phyloP scores from a whole-genome alignment of 1,284 basidiomycete species.

The Hypsizygus ulmarius region DNA sequence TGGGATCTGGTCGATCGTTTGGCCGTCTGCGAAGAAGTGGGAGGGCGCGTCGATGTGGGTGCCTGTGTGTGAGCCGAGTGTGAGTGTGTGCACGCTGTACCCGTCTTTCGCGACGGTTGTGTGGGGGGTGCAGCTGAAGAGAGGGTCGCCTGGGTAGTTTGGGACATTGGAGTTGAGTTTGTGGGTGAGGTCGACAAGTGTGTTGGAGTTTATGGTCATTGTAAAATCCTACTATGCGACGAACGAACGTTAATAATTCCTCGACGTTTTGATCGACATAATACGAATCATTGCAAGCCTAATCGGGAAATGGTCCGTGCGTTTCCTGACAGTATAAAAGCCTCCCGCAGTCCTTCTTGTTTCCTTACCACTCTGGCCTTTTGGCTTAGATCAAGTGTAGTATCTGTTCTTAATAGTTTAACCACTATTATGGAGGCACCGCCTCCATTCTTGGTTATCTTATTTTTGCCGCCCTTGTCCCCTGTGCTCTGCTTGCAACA shows the following conservation, averaged over 20 bases:
- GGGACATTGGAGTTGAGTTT: slow-evolving; percentile 38
- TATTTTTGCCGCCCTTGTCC: slow-evolving; percentile 15
- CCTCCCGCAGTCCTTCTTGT: background rate
- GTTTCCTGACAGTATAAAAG: slow-evolving; percentile 24
- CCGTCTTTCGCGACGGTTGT: slow-evolving; percentile 44
- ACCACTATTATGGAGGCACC: slow-evolving; percentile 45
- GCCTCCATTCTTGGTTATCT: slow-evolving; percentile 19
- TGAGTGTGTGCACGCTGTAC: slow-evolving; percentile 47
- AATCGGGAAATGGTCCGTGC: slow-evolving; percentile 30
- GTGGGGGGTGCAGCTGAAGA: slow-evolving; percentile 36
- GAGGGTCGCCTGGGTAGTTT: slow-evolving; percentile 57
- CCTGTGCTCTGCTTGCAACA: slow-evolving; percentile 16
- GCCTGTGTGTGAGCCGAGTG: slow-evolving; percentile 58
- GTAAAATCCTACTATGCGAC: background rate
- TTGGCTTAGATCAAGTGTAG: slow-evolving; percentile 97
- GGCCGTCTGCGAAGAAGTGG: slow-evolving; percentile 58
- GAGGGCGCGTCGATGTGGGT: slow-evolving; percentile 76
- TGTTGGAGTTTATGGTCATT: slow-evolving; percentile 12
- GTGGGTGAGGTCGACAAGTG: slow-evolving; percentile 55
- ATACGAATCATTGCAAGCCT: background rate
- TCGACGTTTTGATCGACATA: too few species aligned
- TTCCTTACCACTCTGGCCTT: slow-evolving; percentile 85
- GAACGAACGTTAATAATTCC: too few species aligned
- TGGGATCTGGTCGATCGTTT: slow-evolving; percentile 55
- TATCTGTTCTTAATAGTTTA: slow-evolving; percentile 83